Evolutionary conservation across 495 filamentous ascomycete species (phyloP), one percentile per base, ranked within the genome.

Genomic region (Polyplosphaeria fusca): DNA sequence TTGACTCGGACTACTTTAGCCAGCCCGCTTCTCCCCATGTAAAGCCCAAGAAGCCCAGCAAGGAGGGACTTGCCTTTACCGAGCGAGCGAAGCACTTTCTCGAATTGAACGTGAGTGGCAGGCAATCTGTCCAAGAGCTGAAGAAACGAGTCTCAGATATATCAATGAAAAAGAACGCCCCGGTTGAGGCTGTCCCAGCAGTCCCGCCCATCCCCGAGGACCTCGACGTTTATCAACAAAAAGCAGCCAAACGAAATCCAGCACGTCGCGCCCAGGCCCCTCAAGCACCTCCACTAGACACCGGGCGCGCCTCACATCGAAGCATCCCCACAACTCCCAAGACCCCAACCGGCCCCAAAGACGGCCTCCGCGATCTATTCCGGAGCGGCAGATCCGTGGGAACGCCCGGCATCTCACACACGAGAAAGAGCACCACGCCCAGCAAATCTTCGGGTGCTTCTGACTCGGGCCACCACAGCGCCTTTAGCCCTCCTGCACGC

Each of bases 1-100:
- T 49, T 27, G 52, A 61, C 30, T 65, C 62, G 20, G 62, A 65
- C 40, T 65, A 65, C 45, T 65, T 57, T 52, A 65, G 62, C 32
- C 62, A 65, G 24, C 57, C 56, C 11, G 41, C 30, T n/a, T 65
- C 62, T 13, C 62, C 62, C 9, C 46, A 56, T 9, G 60, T 59
- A 23, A 55, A 55, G 32, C 11, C 24, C 16, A 39, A 46, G 24
- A 23, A 40, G 28, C 26, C 55, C 24, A 55, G 37, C 26, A 60
- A 64, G 32, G 46, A 55, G 19, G 20, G 28, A 24, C 7, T 47
- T 28, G 20, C 27, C 5, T 44, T 47, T 38, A 41, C 51, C 2
- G 47, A 55, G 26, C 58, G 52, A 13, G 57, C 48, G 2, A 48
- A 52, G 32, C 53, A 41, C 13, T 42, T 65, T 22, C 40, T 52